Evolutionary conservation across 1,139 yeast genomes (phyloP).

Genomic region (Hyphopichia wangnamkhiaoensis): DNA sequence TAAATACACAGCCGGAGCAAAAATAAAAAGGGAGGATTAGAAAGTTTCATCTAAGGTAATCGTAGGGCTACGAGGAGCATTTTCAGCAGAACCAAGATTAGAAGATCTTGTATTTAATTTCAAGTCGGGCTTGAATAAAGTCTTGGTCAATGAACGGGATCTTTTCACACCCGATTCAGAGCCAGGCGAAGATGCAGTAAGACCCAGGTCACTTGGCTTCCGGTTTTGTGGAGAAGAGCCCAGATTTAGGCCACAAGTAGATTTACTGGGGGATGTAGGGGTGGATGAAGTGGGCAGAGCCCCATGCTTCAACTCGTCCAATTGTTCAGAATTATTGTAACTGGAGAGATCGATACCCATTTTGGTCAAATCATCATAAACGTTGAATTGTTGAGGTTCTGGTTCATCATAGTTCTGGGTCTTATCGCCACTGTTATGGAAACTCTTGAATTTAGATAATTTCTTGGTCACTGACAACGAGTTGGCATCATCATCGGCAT

Average conservation of each 20-base stretch:
- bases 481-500: conserved; percentile 10
- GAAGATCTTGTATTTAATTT: conserved; percentile 17
- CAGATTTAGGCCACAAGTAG: background rate
- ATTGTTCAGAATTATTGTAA: conserved; percentile 24
- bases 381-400: conserved; percentile 35
- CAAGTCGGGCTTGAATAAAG: conserved; percentile 38
- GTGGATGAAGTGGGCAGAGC: conserved; percentile 6
- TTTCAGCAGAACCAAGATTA: conserved; percentile 4
- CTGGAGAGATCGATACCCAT: conserved; percentile 31
- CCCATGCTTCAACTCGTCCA: conserved; percentile 19
- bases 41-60: conserved; percentile 42
- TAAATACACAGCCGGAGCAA: background rate
- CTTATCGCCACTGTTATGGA: conserved; percentile 18
- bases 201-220: too few species aligned
- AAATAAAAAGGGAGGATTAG: conserved; percentile 4
- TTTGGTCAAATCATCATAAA: conserved; percentile 26
- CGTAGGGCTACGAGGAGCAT: conserved; percentile 35
- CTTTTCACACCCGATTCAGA: conserved; percentile 13
- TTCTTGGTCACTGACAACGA: conserved; percentile 21
- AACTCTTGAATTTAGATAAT: conserved; percentile 28
- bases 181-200: too few species aligned
- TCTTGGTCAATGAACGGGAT: conserved; percentile 32
- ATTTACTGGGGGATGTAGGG: conserved; percentile 1
- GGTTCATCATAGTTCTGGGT: conserved; percentile 37
- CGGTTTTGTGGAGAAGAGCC: too few species aligned